Conservation (phyloP, 352 stramenopile genomes). For the Pythium scleroteichum region DNA sequence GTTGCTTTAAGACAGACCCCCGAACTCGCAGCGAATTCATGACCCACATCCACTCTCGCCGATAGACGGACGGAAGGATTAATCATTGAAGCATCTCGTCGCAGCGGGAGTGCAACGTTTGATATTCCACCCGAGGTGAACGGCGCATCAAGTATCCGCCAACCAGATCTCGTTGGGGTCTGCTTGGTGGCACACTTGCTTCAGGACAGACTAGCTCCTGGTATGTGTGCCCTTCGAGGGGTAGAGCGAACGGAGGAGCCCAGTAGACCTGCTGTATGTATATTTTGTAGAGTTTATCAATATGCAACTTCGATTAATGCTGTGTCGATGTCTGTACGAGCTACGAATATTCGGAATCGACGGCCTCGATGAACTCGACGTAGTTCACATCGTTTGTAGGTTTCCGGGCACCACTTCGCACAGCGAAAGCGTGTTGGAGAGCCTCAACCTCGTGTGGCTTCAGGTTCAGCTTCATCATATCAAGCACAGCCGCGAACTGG, state of each 20-base stretch:
- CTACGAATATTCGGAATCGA: constrained; percentile 72
- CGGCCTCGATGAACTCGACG: constrained; percentile 65
- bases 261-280: background rate
- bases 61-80: constrained; percentile 35
- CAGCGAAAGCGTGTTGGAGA: constrained; percentile 52
- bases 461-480: constrained; percentile 79
- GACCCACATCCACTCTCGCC: constrained; percentile 77
- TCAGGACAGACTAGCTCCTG: constrained; percentile 2
- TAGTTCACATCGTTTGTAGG: constrained; percentile 79
- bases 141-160: constrained; percentile 23
- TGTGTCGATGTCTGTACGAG: too few relatives aligned
- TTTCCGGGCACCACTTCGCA: constrained; percentile 52
- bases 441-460: constrained; percentile 51
- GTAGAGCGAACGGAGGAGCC: background rate
- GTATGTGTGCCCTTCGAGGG: constrained; percentile 23
- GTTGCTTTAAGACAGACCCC: constrained; percentile 96
- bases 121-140: constrained; percentile 14
- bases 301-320: background rate
- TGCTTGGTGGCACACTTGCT: constrained; percentile 21
- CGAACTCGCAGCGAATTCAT: constrained; percentile 88
- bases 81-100: too few relatives aligned
- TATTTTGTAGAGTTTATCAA: background rate
- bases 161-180: constrained; percentile 18
- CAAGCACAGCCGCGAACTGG: constrained; percentile 80
- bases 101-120: too few relatives aligned